Base-by-base conservation (phyloP, 306 rosid genomes). In the Hippophae gyantsensis region DNA sequence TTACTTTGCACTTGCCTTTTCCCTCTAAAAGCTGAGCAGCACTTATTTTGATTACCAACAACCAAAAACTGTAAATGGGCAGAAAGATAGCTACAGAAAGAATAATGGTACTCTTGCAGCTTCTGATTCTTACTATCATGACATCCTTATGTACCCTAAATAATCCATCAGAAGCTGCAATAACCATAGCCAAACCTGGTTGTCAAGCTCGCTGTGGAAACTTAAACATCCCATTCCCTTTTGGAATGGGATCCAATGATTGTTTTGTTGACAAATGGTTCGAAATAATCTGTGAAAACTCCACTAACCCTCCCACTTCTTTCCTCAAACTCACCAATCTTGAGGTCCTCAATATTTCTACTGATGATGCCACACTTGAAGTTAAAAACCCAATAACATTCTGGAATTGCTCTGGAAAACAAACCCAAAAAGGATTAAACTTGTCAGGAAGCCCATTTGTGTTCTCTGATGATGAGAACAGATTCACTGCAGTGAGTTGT, bases 241-340 rank as follows among this genome's bases (percentile, higher is more conserved):
- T 80, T 7, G 86, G 84, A 26, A 73, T 81, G 47, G 62, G 62
- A 0, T 43, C 27, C 1, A 13, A 18, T 2, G 6, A 49, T 7
- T 81, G 81, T 69, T 54, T 53, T 41, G 41, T 27, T 1, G 43
- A 62, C 46, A 23, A 60, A 5, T 78, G 76, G 84, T 81, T 74
- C 7, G 56, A 70, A 62, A 60, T 84, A 3, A 54, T 52, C 0
- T 80, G 86, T 65, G 56, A 42, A 42, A 42, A 58, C 13, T 48
- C 3, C 0, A 11, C 55, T 25, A n/a, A 7, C 50, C 48, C 38
- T 10, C 13, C 49, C 8, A 50, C 5, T 43, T 55, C 69, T 9
- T 43, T 51, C 53, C 44, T 78, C 13, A 75, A 71, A 23, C 7
- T 5, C 6, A 2, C 18, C 8, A 27, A 70, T 10, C 23, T 73